phyloP scores from a whole-genome alignment of 2,329 filamentous ascomycete species.

The Talaromyces sp. region DNA sequence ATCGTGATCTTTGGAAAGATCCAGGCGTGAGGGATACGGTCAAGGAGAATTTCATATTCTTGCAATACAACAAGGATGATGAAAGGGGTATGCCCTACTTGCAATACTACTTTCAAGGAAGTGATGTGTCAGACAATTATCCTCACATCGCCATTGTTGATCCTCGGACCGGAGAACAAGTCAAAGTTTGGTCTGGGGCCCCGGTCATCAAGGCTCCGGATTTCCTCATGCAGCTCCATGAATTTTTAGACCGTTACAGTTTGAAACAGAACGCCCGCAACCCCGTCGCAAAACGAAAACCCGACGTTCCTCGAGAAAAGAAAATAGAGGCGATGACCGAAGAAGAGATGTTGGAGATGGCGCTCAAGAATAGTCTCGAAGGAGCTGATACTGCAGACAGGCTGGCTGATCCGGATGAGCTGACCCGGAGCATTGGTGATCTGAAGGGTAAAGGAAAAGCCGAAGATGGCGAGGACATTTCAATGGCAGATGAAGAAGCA shows the following conservation, averaged over 20 bases:
- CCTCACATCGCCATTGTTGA: conserved; percentile 96
- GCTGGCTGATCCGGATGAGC: conserved; percentile 77
- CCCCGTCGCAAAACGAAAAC: conserved; percentile 76
- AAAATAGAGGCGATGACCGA: conserved; percentile 90
- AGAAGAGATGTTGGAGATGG: conserved; percentile 95
- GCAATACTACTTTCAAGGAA: conserved; percentile 80
- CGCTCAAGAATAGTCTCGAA: conserved; percentile 80
- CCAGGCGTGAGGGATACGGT: conserved; percentile 72
- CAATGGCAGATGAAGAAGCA: conserved; percentile 36
- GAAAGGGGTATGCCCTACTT: conserved; percentile 74
- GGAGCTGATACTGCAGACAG: conserved; percentile 49
- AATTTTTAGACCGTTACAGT: conserved; percentile 97
- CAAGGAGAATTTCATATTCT: conserved; percentile 88
- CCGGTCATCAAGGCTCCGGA: conserved; percentile 73
- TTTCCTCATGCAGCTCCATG: conserved; percentile 86
- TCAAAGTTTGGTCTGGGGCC: conserved; percentile 89
- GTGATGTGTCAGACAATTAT: conserved; percentile 83
- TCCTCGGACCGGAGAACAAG: conserved; percentile 90
- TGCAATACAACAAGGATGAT: conserved; percentile 90
- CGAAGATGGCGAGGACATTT: conserved; percentile 31
- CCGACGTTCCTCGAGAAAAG: conserved; percentile 58
- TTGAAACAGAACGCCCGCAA: conserved; percentile 86
- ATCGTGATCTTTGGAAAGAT: conserved; percentile 96
- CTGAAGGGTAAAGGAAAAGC: conserved; percentile 51
- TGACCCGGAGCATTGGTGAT: conserved; percentile 65